Conservation (phyloP, 495 filamentous ascomycete genomes). For the Glutinoglossum americanum region DNA sequence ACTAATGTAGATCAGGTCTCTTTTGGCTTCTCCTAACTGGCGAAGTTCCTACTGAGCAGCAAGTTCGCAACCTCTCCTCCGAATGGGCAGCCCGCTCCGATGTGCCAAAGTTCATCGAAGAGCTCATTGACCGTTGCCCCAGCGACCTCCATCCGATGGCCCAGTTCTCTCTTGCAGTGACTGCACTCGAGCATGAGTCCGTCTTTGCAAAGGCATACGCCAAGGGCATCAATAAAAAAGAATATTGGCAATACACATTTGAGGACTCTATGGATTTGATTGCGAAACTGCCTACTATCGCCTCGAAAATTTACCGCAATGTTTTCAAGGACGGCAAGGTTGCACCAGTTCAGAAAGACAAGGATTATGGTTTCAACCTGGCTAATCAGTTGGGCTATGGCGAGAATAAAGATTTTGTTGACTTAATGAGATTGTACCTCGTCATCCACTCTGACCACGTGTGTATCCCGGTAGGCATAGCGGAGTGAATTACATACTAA, state of each 20-base stretch:
- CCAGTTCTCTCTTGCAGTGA: conserved; percentile 94
- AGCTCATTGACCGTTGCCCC: conserved; percentile 98
- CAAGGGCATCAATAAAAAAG: conserved; percentile 94
- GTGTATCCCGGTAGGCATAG: neutral
- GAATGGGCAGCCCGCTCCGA: conserved; percentile 97
- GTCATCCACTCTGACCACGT: conserved; percentile 92
- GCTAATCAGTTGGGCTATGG: conserved; percentile 95
- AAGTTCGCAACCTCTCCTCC: conserved; percentile 89
- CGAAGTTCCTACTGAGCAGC: conserved; percentile 88
- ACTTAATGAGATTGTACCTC: conserved; percentile 93
- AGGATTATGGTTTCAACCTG: conserved; percentile 97
- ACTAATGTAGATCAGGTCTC: conserved; percentile 39
- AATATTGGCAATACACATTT: conserved; percentile 98
- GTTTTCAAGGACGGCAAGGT: conserved; percentile 99
- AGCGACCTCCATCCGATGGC: conserved; percentile 98
- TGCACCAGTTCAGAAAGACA: conserved; percentile 79
- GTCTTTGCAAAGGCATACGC: conserved; percentile 94
- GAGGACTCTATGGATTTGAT: conserved; percentile 99
- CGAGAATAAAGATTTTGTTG: conserved; percentile 89
- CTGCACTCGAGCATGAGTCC: conserved; percentile 93
- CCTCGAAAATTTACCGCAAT: conserved; percentile 96
- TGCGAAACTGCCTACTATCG: conserved; percentile 96
- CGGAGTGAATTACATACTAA: neutral
- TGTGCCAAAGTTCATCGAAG: conserved; percentile 90
- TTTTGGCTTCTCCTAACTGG: conserved; percentile 99